Evolutionary conservation across 2,329 filamentous ascomycete genomes (phyloP).

Genomic region (Phialophora verrucosa): DNA sequence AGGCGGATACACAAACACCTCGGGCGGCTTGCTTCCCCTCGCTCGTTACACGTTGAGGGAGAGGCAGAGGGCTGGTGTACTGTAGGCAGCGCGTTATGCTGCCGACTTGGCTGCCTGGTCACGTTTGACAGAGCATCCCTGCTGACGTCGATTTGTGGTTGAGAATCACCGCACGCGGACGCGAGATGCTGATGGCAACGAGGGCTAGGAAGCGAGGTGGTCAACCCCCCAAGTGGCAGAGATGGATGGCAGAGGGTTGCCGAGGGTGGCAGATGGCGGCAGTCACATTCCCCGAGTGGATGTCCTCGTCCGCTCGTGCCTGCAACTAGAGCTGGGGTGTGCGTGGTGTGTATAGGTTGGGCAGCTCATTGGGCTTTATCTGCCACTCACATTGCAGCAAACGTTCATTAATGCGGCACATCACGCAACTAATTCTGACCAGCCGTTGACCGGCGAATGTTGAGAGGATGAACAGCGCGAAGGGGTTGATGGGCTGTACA

Average conservation of each 20-base stretch:
- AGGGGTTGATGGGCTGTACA: conserved; percentile 6
- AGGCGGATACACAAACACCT: conserved; percentile 15
- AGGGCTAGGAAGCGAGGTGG: neutral
- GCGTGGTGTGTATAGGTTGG: conserved; percentile 22
- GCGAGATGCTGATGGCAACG: conserved; percentile 5
- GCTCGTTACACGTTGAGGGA: neutral
- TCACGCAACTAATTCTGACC: conserved; percentile 33
- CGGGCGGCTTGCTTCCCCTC: neutral
- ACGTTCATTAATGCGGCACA: conserved; percentile 25
- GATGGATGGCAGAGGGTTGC: neutral
- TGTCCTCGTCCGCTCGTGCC: conserved; percentile 14
- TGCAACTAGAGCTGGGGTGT: conserved; percentile 19
- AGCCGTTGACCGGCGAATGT: conserved; percentile 1
- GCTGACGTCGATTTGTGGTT: conserved; percentile 3
- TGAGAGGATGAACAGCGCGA: neutral
- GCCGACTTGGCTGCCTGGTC: neutral
- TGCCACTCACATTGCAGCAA: conserved; percentile 31
- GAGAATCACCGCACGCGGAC: conserved; percentile 11
- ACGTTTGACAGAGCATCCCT: neutral
- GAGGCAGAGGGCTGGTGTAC: neutral
- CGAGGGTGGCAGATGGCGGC: conserved; percentile 16
- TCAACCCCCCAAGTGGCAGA: conserved; percentile 2
- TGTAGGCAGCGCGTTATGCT: neutral
- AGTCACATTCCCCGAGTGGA: conserved; percentile 20
- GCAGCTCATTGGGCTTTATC: conserved; percentile 33